Evolutionary conservation across 768 basidiomycete species (phyloP), one percentile per base, ranked within the genome.

Genomic region (Cystofilobasidium capitatum): DNA sequence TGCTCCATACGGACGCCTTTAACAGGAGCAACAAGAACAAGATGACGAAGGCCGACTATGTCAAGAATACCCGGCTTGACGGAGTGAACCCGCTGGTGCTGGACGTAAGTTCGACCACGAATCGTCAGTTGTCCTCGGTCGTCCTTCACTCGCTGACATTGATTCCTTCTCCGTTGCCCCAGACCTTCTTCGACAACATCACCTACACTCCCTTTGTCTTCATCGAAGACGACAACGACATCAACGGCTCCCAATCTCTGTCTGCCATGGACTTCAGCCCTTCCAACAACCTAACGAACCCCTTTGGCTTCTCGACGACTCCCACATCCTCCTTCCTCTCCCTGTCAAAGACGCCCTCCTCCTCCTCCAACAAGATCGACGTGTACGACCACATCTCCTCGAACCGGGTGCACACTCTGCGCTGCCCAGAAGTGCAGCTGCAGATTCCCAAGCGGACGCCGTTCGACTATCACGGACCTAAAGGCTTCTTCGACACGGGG

Each of bases 1-100:
- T 99, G 94, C 81, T 97, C 59, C 93, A 98, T 75, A 99, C 96
- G 22, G 96, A 99, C 75, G 89, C 88, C 7, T 98, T 98, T 81
- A 99, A 99, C 79, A 89, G 88, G 78, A 90, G 89, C 70, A 98
- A 98, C 79, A 97, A 88, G 79, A 86, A 85, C 62, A 98, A 98
- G 79, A 99, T 99, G 96, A 85, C 87, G 42, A 97, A 94, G 76
- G 81, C 84, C 1, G 93, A 94, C 74, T 99, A 98, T 74, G 80
- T 97, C 73, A 88, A 85, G 79, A 99, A 99, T 73, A 93, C 94
- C 0, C 81, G 83, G 44, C 82, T 97, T 69, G 88, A 91, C 10
- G 92, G 93, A 3, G 82, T 94, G 42, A 80, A 84, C 26, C 81
- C 85, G 4, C 86, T 92, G 73, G 84, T 96, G 33, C 81, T 99